Conservation (phyloP, 441 rosid genomes). For the Adansonia gregorii region DNA sequence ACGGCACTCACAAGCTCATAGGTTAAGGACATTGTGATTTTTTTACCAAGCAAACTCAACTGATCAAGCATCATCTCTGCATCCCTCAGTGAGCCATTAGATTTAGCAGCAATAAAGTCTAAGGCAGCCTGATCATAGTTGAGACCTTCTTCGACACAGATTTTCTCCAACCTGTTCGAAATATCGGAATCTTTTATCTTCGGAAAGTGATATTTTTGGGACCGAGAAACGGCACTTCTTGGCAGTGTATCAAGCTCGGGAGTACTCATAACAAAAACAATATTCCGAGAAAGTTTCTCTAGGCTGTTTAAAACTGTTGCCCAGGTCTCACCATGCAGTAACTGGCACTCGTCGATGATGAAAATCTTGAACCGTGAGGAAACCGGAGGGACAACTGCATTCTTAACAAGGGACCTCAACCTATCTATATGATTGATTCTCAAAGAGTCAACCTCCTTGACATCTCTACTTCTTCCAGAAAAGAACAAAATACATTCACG, state of each 20-base stretch:
- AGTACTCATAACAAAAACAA: slow-evolving; percentile 71
- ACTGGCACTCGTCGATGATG: slow-evolving; percentile 83
- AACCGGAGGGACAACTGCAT: slow-evolving; percentile 60
- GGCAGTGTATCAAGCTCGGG: slow-evolving; percentile 81
- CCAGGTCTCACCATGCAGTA: slow-evolving; percentile 77
- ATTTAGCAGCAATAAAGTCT: slow-evolving; percentile 81
- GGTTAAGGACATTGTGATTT: slow-evolving; percentile 65
- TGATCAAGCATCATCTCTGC: slow-evolving; percentile 96
- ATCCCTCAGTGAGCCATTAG: slow-evolving; percentile 89
- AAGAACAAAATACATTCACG: slow-evolving; percentile 66
- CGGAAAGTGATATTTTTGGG: slow-evolving; percentile 78
- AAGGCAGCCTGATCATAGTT: slow-evolving; percentile 73
- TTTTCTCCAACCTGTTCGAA: slow-evolving; percentile 56
- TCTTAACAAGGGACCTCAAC: slow-evolving; percentile 64
- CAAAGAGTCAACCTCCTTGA: slow-evolving; percentile 71
- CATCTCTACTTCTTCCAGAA: slow-evolving; percentile 69
- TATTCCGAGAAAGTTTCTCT: slow-evolving; percentile 63
- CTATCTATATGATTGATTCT: slow-evolving; percentile 60
- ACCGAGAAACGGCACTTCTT: slow-evolving; percentile 65
- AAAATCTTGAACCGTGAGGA: slow-evolving; percentile 77
- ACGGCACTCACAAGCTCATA: slow-evolving; percentile 76
- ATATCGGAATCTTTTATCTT: slow-evolving; percentile 67
- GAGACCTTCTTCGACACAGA: slow-evolving; percentile 75
- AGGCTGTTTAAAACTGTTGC: slow-evolving; percentile 59
- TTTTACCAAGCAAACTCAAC: slow-evolving; percentile 82